Evolutionary conservation across 176 grass and related monocot species (phyloP).

Genomic region (Triticum turgidum): DNA sequence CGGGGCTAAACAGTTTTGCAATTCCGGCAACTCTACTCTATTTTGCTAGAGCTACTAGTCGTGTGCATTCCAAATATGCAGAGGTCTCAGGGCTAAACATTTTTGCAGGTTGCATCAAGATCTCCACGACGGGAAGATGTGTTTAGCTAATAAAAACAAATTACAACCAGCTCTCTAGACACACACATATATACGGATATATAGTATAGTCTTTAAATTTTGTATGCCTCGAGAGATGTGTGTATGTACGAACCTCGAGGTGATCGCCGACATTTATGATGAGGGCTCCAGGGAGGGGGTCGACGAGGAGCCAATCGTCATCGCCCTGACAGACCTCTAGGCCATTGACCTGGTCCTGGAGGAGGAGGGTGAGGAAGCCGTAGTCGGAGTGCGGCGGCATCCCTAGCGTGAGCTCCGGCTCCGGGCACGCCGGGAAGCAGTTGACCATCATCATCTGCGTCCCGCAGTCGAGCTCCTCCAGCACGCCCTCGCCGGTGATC

Average conservation of each 20-base stretch:
- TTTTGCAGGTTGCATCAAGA: background rate
- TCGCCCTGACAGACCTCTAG: conserved; percentile 55
- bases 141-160: no score
- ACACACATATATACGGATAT: no score
- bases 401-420: conserved; percentile 74
- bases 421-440: conserved; percentile 74
- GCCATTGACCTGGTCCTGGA: conserved; percentile 71
- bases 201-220: no score
- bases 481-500: background rate
- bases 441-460: conserved; percentile 72
- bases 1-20: no score
- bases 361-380: conserved; percentile 74
- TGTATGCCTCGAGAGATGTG: background rate
- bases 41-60: no score
- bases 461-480: conserved; percentile 42
- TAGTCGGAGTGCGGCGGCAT: conserved; percentile 97
- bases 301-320: conserved; percentile 57
- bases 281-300: conserved; percentile 47
- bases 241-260: conserved; percentile 55
- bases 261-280: conserved; percentile 87
- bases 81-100: no score
- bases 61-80: no score
- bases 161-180: no score
- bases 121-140: no score
- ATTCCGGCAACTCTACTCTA: background rate